Evolutionary conservation across 306 rosid genomes (phyloP).

Genomic region (Urtica urens): DNA sequence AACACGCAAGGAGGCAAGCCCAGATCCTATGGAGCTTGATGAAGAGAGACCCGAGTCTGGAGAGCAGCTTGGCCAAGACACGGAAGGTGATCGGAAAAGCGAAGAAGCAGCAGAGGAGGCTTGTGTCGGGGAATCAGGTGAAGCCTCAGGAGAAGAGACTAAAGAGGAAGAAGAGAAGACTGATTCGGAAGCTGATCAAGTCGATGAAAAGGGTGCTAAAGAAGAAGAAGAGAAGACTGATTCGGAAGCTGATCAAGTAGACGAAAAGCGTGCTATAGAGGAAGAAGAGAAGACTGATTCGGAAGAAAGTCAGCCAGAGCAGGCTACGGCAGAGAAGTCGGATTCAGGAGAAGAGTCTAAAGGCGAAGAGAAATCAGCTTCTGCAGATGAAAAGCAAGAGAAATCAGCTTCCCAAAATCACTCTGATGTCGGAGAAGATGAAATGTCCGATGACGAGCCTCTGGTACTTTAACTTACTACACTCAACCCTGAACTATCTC

Average conservation of each 20-base stretch:
- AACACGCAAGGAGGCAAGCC: slow-evolving; percentile 23
- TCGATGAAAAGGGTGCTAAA: slow-evolving; percentile 21
- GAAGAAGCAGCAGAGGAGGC: slow-evolving; percentile 37
- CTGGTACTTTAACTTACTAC: slow-evolving; percentile 34
- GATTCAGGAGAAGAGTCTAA: slow-evolving; percentile 37
- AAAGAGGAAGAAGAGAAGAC: slow-evolving; percentile 22
- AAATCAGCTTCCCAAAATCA: slow-evolving; percentile 22
- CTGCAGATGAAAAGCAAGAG: slow-evolving; percentile 19
- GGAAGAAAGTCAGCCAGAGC: slow-evolving; percentile 23
- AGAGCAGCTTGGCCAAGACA: slow-evolving; percentile 33
- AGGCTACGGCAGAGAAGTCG: slow-evolving; percentile 24
- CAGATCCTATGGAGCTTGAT: slow-evolving; percentile 26
- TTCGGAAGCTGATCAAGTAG: slow-evolving; percentile 22
- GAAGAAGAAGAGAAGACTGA: slow-evolving; percentile 27
- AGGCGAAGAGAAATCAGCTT: slow-evolving; percentile 23
- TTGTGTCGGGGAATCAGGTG: slow-evolving; percentile 36
- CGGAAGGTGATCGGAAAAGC: slow-evolving; percentile 26
- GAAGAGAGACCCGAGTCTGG: slow-evolving; percentile 34
- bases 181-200: slow-evolving; percentile 42
- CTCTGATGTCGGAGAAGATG: slow-evolving; percentile 23
- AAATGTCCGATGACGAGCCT: slow-evolving; percentile 84
- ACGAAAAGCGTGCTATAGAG: slow-evolving; percentile 13
- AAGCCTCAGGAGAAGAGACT: slow-evolving; percentile 32
- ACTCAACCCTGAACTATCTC: no score
- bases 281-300: slow-evolving; percentile 30